Evolutionary conservation across 148 eudicot genomes (phyloP).

Genomic region (Camellia granthamiana): DNA sequence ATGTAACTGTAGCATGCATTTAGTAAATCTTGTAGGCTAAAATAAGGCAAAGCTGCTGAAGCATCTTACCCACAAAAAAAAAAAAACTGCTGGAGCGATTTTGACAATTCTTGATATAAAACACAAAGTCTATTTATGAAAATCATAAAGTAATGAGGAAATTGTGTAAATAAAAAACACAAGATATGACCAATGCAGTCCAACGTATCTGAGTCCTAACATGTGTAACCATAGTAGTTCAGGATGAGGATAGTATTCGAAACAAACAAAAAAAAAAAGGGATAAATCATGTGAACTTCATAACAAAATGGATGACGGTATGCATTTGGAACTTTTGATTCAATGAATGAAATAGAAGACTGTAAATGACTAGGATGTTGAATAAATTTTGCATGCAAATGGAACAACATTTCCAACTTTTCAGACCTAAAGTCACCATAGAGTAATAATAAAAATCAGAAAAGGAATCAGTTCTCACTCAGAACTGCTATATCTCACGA

Average conservation of each 20-base stretch:
- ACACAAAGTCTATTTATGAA: background rate
- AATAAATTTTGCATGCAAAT: background rate
- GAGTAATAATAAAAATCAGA: background rate
- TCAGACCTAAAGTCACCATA: conserved; percentile 2
- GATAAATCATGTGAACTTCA: conserved; percentile 5
- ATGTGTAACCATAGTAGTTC: no score
- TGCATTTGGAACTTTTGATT: background rate
- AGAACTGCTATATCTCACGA: background rate
- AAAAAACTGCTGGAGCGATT: background rate
- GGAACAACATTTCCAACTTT: background rate
- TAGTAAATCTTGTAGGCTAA: background rate
- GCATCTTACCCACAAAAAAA: no score
- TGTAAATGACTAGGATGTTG: background rate
- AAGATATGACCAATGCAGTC: no score
- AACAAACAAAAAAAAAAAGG: background rate
- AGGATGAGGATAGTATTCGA: no score
- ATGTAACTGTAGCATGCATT: background rate
- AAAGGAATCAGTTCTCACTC: background rate
- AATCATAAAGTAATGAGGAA: background rate
- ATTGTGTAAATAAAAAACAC: no score
- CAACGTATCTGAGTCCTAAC: no score
- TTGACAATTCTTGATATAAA: background rate
- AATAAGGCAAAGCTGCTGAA: background rate
- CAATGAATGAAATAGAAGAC: background rate
- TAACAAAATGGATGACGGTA: background rate